phyloP scores from a whole-genome alignment of 2,329 filamentous ascomycete genomes.

The Pseudocercospora eumusae region DNA sequence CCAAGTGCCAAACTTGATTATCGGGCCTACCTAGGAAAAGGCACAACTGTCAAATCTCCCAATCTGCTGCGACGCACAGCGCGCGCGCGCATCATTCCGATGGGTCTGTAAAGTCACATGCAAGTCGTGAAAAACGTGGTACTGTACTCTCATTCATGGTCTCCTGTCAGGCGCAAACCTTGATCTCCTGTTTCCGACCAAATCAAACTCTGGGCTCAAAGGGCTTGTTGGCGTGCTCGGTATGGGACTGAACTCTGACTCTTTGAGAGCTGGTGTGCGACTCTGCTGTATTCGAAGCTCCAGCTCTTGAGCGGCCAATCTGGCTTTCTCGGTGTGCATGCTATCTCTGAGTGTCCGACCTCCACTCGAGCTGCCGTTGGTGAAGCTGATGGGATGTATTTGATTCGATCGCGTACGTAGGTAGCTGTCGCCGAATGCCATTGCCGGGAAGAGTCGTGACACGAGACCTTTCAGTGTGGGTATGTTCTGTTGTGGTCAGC shows the following conservation, averaged over 20 bases:
- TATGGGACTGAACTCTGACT: slow-evolving; percentile 43
- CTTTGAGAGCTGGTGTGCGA: slow-evolving; percentile 40
- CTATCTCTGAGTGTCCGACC: not conserved
- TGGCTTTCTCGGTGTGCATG: not conserved
- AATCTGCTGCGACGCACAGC: no score
- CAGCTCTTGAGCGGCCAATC: not conserved
- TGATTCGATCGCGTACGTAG: slow-evolving; percentile 5
- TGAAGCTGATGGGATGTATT: slow-evolving; percentile 1
- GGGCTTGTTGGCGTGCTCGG: not conserved
- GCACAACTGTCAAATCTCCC: no score
- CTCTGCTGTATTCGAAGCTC: slow-evolving; percentile 2
- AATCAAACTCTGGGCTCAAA: not conserved
- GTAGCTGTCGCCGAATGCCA: slow-evolving; percentile 19
- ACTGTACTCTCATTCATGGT: no score
- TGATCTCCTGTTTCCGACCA: not conserved
- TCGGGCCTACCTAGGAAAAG: no score
- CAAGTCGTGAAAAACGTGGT: not conserved
- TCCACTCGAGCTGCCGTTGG: not conserved
- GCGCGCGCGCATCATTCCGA: no score
- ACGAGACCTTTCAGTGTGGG: slow-evolving; percentile 22
- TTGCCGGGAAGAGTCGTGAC: slow-evolving; percentile 18
- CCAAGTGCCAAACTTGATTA: no score
- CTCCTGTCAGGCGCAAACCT: not conserved
- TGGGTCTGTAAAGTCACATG: not conserved
- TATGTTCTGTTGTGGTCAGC: slow-evolving; percentile 11